Evolutionary conservation across 257 asterid species (phyloP), one percentile per base, ranked within the genome.

Genomic region (Hygrophila difformis): DNA sequence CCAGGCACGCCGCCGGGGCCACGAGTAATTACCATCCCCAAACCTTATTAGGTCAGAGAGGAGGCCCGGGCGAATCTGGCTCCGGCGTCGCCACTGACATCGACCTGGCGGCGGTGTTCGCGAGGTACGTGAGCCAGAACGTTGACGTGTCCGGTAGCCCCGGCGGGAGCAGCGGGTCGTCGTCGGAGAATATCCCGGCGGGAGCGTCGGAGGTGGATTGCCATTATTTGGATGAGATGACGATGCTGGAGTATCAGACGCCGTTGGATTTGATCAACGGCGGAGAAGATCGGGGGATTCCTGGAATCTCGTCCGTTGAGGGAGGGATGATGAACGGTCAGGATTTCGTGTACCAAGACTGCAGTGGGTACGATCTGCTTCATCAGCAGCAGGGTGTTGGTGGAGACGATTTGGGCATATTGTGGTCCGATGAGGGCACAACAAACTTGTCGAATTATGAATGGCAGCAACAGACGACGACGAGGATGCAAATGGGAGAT

Each of bases 31-130:
- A n/a, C n/a, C n/a, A n/a, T n/a, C n/a, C n/a, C n/a, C n/a, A n/a
- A n/a, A n/a, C n/a, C n/a, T n/a, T n/a, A n/a, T n/a, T n/a, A n/a
- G n/a, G n/a, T n/a, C n/a, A n/a, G n/a, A n/a, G n/a, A n/a, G n/a
- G n/a, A 33, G 37, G 37, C 37, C 10, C 12, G 37, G 37, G 12
- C 37, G 37, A 0, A n/a, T n/a, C n/a, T n/a, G n/a, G n/a, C 3
- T 6, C 3, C 37, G 48, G 20, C n/a, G 18, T 17, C 40, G 60
- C 73, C 24, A 26, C 61, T 9, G 63, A 66, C 14, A 85, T 85
- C 59, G 96, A 86, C 49, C 41, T 86, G 35, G 94, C 94, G 0
- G 88, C 84, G 2, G 96, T 86, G 8, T 86, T 74, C 31, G 86
- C 88, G 0, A 76, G 72, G 41, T 86, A 74, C 49, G 78, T 81